Evolutionary conservation across 768 basidiomycete species (phyloP), one percentile per base, ranked within the genome.

Genomic region (Boletus sp.): DNA sequence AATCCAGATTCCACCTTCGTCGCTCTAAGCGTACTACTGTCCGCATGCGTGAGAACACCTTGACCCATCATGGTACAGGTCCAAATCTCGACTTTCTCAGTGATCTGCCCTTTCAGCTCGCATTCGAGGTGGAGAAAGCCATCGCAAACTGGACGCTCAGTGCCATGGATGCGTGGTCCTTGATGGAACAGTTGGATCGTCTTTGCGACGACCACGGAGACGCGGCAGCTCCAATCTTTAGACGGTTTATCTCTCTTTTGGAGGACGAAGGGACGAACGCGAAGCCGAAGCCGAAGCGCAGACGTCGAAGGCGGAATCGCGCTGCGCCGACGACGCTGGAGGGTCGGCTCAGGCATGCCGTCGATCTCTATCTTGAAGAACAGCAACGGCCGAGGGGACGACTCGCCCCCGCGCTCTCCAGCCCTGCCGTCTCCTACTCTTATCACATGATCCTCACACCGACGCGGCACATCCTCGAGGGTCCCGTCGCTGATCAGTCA

Each of bases 361-460:
- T 48, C 8, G 29, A 58, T 2, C 53, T 58, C 14, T 64, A 68
- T 27, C 56, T 60, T 3, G 60, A 55, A 33, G 65, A 72, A 35
- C 65, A 67, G 19, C 30, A 30, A 14, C 69, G 30, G 17, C 71
- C 69, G 1, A 58, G 50, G 39, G 58, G 65, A 37, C 64, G 58
- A 14, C 65, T 70, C 25, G 65, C 60, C 1, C 64, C 58, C 0
- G 53, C 63, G 14, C 64, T 60, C 15, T 21, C 54, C 15, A 50
- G 59, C 17, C 50, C 60, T 4, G 65, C 51, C 4, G 37, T 70
- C 11, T 69, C 68, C 11, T 67, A 74, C 30, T 62, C 75, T 0
- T 76, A 72, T 46, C 74, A 77, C 21, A 59, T 75, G 42, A 59
- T 72, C 47, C 53, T 78, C 5, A 79, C 77, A 0, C 77, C 77